Percentiles rank a stretch among this genome's conserved stretches.
Conservation (phyloP, 2,329 filamentous ascomycete genomes). For the Pestalotiopsis sp. region DNA sequence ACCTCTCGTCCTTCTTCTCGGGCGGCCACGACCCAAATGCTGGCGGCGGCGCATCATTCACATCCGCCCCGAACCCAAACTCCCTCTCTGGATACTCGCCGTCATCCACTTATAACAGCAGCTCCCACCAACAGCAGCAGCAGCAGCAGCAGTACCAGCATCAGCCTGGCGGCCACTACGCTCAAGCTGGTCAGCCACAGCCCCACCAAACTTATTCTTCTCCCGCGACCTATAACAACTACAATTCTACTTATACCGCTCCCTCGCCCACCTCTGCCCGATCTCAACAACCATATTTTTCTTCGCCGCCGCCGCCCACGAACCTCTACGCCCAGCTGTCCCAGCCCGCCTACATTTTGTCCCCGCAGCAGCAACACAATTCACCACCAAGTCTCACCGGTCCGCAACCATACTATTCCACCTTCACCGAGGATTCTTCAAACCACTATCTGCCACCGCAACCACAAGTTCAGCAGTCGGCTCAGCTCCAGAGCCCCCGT, state of each 20-base stretch:
- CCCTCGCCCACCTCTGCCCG: slow-evolving; percentile 18
- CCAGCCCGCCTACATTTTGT: slow-evolving; percentile 13
- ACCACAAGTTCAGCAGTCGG: slow-evolving; percentile 16
- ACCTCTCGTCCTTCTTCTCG: slow-evolving; percentile 58
- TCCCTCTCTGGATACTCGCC: background rate
- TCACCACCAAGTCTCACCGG: slow-evolving; percentile 10
- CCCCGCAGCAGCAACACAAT: slow-evolving; percentile 1
- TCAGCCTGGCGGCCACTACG: slow-evolving; percentile 23
- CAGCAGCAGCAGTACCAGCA: slow-evolving; percentile 5
- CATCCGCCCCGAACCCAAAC: background rate
- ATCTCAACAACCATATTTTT: slow-evolving; percentile 6
- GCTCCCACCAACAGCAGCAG: slow-evolving; percentile 8
- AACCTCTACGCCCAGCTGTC: slow-evolving; percentile 18
- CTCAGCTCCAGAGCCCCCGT: slow-evolving; percentile 18
- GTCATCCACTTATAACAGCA: background rate
- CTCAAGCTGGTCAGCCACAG: slow-evolving; percentile 26
- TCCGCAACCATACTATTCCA: slow-evolving; percentile 26
- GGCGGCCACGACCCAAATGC: slow-evolving; percentile 3
- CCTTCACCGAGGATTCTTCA: slow-evolving; percentile 25
- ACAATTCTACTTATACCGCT: slow-evolving; percentile 19
- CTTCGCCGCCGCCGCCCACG: slow-evolving; percentile 20
- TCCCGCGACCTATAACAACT: slow-evolving; percentile 12
- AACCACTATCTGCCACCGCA: slow-evolving; percentile 19
- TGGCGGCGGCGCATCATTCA: slow-evolving; percentile 1
- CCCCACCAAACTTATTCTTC: slow-evolving; percentile 22